A percentile compares a stretch with the other conserved stretches of the same genome.
These are phyloP conservation scores for Trichoderma breve DNA, from an alignment of 2,329 filamentous ascomycete species.

Conservation along the genomic window DNA sequence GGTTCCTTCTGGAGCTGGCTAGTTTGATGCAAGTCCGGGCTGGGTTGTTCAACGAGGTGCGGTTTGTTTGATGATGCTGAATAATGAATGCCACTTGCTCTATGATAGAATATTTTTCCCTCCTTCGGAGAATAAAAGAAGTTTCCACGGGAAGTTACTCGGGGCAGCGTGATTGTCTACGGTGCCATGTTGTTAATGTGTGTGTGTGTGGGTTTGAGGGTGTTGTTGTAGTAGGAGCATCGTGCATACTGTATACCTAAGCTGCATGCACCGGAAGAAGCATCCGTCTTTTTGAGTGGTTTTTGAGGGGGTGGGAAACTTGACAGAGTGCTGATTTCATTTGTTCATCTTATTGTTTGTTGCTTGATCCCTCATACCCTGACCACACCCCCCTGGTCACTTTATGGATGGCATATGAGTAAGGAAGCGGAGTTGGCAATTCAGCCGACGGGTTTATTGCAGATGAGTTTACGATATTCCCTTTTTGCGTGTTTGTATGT, in stretches of 20 bases:
- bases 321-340: neutral
- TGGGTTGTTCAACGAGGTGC: constrained; percentile 73
- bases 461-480: neutral
- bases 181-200: neutral
- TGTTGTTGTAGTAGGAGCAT: neutral
- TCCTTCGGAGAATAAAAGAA: neutral
- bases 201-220: neutral
- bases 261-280: neutral
- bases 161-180: neutral
- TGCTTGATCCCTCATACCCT: neutral
- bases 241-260: neutral
- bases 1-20: constrained; percentile 74
- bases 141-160: neutral
- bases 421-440: neutral
- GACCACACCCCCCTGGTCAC: neutral
- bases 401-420: neutral
- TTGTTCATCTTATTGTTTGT: neutral
- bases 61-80: constrained; percentile 45
- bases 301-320: neutral
- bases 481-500: neutral
- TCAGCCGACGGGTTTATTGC: constrained; percentile 4
- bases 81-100: neutral
- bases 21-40: constrained; percentile 73
- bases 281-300: neutral
- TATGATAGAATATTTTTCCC: neutral